Evolutionary conservation across 1,284 basidiomycete species (phyloP).

Genomic region (Gymnopus androsaceus): DNA sequence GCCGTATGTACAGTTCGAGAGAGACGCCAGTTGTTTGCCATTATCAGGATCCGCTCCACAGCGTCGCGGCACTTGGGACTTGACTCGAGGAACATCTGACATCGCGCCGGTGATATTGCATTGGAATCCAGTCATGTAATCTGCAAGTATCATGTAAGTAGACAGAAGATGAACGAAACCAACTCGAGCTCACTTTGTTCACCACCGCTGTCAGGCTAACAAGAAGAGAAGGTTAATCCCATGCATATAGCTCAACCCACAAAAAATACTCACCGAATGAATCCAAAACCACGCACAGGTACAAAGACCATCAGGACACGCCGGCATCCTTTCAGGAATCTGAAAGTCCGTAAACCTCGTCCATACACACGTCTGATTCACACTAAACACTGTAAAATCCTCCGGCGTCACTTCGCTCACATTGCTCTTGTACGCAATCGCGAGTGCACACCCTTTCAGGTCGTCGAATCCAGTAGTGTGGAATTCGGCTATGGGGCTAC

Average conservation of each 20-base stretch:
- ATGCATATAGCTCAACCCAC: neutral
- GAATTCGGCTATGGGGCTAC: conserved; percentile 41
- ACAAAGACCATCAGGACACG: conserved; percentile 67
- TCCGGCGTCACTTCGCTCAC: conserved; percentile 54
- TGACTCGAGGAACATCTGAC: conserved; percentile 53
- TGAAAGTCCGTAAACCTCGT: conserved; percentile 62
- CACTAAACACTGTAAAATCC: conserved; percentile 73
- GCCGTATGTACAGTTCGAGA: conserved; percentile 68
- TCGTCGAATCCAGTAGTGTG: conserved; percentile 58
- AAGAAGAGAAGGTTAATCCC: conserved; percentile 4
- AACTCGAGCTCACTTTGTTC: conserved; percentile 43
- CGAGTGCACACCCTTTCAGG: conserved; percentile 65
- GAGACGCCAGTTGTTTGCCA: conserved; percentile 40
- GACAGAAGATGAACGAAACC: neutral
- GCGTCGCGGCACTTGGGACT: conserved; percentile 53
- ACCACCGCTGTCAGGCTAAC: conserved; percentile 41
- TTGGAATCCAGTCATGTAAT: conserved; percentile 77
- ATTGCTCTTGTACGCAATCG: conserved; percentile 71
- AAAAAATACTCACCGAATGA: conserved; percentile 44
- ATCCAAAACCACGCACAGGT: conserved; percentile 78
- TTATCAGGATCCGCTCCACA: conserved; percentile 57
- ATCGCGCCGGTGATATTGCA: conserved; percentile 64
- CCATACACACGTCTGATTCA: conserved; percentile 77
- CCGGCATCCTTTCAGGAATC: conserved; percentile 65
- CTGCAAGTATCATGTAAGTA: conserved; percentile 31